Conservation (phyloP, 2,329 filamentous ascomycete species). For the Exophiala sp. region DNA sequence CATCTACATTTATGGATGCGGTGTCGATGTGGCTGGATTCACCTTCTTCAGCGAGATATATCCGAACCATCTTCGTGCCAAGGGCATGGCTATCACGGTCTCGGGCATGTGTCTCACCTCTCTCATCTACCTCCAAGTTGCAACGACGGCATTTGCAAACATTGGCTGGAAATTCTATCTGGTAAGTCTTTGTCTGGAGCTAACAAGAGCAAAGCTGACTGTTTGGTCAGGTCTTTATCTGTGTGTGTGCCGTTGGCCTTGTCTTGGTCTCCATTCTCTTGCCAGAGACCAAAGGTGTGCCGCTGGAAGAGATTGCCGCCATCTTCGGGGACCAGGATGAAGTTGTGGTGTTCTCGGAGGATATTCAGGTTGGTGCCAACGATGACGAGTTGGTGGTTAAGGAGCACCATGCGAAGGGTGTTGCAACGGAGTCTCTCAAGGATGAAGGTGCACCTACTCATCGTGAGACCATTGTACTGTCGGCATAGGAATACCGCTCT, state of each 20-base stretch:
- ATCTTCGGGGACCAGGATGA: constrained; percentile 27
- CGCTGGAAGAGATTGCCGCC: constrained; percentile 32
- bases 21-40: constrained; percentile 15
- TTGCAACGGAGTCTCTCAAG: not conserved
- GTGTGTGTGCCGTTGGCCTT: constrained; percentile 1
- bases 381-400: constrained; percentile 1
- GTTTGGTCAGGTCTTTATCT: constrained; percentile 17
- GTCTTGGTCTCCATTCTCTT: constrained; percentile 3
- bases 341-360: constrained; percentile 9
- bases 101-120: constrained; percentile 1
- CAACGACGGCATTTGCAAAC: constrained; percentile 31
- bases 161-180: constrained; percentile 35
- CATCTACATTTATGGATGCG: not conserved
- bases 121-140: constrained; percentile 11
- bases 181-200: too few relatives aligned
- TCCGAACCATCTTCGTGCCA: constrained; percentile 17
- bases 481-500: not conserved
- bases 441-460: not conserved
- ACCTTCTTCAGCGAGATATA: constrained; percentile 17
- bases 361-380: constrained; percentile 5
- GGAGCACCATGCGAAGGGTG: not conserved
- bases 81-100: constrained; percentile 14
- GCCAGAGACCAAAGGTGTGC: constrained; percentile 33
- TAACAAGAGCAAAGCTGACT: not conserved
- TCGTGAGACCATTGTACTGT: not conserved